These are phyloP conservation scores for Pseudogymnoascus sp. DNA, from an alignment of 2,329 filamentous ascomycete genomes.

Conservation along the genomic window DNA sequence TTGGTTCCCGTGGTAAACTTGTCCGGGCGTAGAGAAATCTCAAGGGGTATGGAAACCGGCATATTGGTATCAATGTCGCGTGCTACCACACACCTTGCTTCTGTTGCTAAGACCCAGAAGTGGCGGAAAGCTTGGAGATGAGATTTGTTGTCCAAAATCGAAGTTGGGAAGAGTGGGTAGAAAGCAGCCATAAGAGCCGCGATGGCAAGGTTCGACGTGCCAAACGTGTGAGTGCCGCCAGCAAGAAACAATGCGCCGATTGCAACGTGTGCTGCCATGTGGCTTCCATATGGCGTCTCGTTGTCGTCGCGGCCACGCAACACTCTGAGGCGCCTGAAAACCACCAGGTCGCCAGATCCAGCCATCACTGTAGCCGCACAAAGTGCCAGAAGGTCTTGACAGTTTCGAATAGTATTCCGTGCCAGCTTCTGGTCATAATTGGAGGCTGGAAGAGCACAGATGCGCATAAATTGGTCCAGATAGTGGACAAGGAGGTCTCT, in stretches of 20 bases:
- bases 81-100: slow-evolving; percentile 80
- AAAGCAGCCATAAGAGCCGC: slow-evolving; percentile 84
- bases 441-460: slow-evolving; percentile 53
- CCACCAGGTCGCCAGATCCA: slow-evolving; percentile 80
- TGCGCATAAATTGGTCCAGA: slow-evolving; percentile 77
- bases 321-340: slow-evolving; percentile 78
- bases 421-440: slow-evolving; percentile 79
- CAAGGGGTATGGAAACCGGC: slow-evolving; percentile 67
- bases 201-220: slow-evolving; percentile 79
- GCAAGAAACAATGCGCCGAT: slow-evolving; percentile 87
- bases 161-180: slow-evolving; percentile 85
- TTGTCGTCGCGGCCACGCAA: slow-evolving; percentile 81
- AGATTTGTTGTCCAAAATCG: slow-evolving; percentile 86
- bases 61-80: slow-evolving; percentile 81
- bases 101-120: slow-evolving; percentile 91
- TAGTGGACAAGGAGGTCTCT: slow-evolving; percentile 79
- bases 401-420: slow-evolving; percentile 78
- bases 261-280: slow-evolving; percentile 86
- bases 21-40: slow-evolving; percentile 40
- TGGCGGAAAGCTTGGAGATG: slow-evolving; percentile 95
- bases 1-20: neutral
- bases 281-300: slow-evolving; percentile 85
- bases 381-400: slow-evolving; percentile 80
- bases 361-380: slow-evolving; percentile 88
- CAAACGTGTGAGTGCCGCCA: slow-evolving; percentile 86